These are phyloP conservation scores for Flaveria trinervia DNA, from an alignment of 129 eudicot species.

Conservation along the genomic window DNA sequence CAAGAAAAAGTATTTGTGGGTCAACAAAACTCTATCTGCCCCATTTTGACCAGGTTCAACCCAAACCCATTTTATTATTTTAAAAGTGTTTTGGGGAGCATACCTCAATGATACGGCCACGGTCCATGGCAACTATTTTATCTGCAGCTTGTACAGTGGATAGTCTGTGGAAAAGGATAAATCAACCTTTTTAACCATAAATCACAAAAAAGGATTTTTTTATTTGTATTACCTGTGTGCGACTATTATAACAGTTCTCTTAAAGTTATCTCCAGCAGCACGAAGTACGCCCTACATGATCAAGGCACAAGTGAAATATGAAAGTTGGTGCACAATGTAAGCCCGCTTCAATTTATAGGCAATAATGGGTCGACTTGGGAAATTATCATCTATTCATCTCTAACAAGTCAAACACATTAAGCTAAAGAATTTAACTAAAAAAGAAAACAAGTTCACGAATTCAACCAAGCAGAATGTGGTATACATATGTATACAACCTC, in stretches of 20 bases:
- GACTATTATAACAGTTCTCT: conserved; percentile 80
- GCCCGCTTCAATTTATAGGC: not conserved
- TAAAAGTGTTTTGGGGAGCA: conserved; percentile 2
- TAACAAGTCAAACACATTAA: not conserved
- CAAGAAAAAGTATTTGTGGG: conserved; percentile 1
- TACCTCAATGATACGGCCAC: conserved; percentile 92
- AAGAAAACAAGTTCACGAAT: not conserved
- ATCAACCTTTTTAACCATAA: conserved; percentile 22
- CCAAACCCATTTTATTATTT: not conserved
- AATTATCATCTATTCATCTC: not conserved
- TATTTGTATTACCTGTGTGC: conserved; percentile 72
- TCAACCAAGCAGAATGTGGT: not conserved
- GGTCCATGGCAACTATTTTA: conserved; percentile 85
- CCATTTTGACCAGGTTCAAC: not conserved
- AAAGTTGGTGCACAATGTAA: not conserved
- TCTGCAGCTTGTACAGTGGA: conserved; percentile 98
- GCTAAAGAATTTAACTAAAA: not conserved
- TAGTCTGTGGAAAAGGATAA: conserved; percentile 53
- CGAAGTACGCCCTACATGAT: conserved; percentile 78
- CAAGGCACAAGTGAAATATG: not conserved
- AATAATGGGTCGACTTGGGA: not conserved
- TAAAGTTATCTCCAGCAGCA: conserved; percentile 55
- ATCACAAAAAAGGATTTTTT: conserved; percentile 13
- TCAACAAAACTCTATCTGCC: not conserved
- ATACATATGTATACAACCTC: not conserved